Evolutionary conservation across 2,329 filamentous ascomycete species (phyloP).

Genomic region (Colletotrichum godetiae): DNA sequence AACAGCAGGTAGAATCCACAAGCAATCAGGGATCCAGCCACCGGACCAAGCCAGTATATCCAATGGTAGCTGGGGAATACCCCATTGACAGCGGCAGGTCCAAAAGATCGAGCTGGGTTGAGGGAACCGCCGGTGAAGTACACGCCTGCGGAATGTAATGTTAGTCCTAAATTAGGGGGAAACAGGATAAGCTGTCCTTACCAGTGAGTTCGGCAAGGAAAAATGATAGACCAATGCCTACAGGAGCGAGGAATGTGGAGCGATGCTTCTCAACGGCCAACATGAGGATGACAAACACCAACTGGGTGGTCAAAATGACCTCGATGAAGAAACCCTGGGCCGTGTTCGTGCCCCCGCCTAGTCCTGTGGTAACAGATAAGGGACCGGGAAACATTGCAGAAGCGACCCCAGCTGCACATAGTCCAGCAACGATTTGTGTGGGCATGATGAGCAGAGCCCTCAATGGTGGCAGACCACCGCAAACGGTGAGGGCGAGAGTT

Average conservation of each 20-base stretch:
- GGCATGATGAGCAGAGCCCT: slow-evolving; percentile 64
- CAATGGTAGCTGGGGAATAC: slow-evolving; percentile 59
- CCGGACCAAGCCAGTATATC: slow-evolving; percentile 67
- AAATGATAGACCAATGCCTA: slow-evolving; percentile 77
- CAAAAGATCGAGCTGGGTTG: slow-evolving; percentile 63
- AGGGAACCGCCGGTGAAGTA: slow-evolving; percentile 61
- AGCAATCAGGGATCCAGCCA: slow-evolving; percentile 60
- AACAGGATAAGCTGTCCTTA: slow-evolving; percentile 21
- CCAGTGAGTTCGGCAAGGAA: slow-evolving; percentile 67
- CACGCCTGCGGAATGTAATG: slow-evolving; percentile 42
- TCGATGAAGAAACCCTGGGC: slow-evolving; percentile 74
- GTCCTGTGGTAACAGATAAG: slow-evolving; percentile 65
- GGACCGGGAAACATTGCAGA: slow-evolving; percentile 68
- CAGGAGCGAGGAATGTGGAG: slow-evolving; percentile 75
- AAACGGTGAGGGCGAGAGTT: slow-evolving; percentile 70
- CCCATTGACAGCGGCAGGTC: slow-evolving; percentile 56
- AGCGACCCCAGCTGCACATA: slow-evolving; percentile 68
- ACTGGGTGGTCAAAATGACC: slow-evolving; percentile 72
- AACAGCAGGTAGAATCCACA: slow-evolving; percentile 62
- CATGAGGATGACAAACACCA: slow-evolving; percentile 75
- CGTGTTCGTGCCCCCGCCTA: slow-evolving; percentile 62
- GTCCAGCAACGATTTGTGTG: slow-evolving; percentile 68
- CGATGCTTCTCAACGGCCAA: slow-evolving; percentile 80
- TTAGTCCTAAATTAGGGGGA: not conserved
- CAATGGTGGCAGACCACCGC: slow-evolving; percentile 64